A percentile compares a stretch with the other conserved stretches of the same genome.
These are phyloP conservation scores for Rutstroemia sp. DNA, from an alignment of 2,329 filamentous ascomycete species.

Conservation along the genomic window DNA sequence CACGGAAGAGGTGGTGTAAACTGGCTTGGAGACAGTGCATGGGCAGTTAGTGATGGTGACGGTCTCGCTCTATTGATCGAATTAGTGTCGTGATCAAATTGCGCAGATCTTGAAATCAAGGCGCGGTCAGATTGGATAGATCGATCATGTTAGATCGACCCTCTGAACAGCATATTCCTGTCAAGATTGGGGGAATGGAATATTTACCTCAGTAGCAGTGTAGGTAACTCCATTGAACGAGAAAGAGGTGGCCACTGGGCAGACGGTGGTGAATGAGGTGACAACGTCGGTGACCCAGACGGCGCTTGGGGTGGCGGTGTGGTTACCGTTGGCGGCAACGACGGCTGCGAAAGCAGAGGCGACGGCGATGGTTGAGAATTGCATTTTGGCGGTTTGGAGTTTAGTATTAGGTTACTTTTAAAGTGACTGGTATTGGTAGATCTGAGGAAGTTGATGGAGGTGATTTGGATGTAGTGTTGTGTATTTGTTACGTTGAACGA, in stretches of 20 bases:
- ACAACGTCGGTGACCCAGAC: conserved; percentile 37
- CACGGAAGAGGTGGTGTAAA: conserved; percentile 21
- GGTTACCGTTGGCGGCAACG: conserved; percentile 21
- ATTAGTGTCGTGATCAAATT: neutral
- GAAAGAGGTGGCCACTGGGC: conserved; percentile 42
- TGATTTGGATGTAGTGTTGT: neutral
- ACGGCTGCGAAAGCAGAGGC: conserved; percentile 27
- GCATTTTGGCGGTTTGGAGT: conserved; percentile 31
- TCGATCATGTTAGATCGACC: neutral
- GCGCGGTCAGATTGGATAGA: neutral
- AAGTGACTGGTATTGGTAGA: conserved; percentile 12
- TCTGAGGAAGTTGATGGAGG: conserved; percentile 4
- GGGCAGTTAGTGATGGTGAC: conserved; percentile 28
- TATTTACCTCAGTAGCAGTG: conserved; percentile 40
- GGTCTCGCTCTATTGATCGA: conserved; percentile 18
- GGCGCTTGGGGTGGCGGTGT: conserved; percentile 37
- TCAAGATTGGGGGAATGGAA: neutral
- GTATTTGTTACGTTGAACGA: neutral
- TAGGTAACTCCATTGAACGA: conserved; percentile 40
- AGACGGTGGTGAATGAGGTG: conserved; percentile 43
- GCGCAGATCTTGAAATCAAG: neutral
- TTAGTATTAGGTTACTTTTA: conserved; percentile 22
- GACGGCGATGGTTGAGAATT: conserved; percentile 31
- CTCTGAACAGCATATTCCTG: neutral
- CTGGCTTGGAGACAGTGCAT: conserved; percentile 27